Percentiles rank a stretch among this genome's conserved stretches.
Conservation (phyloP, 768 basidiomycete species). For the Hypholoma fasciculare region DNA sequence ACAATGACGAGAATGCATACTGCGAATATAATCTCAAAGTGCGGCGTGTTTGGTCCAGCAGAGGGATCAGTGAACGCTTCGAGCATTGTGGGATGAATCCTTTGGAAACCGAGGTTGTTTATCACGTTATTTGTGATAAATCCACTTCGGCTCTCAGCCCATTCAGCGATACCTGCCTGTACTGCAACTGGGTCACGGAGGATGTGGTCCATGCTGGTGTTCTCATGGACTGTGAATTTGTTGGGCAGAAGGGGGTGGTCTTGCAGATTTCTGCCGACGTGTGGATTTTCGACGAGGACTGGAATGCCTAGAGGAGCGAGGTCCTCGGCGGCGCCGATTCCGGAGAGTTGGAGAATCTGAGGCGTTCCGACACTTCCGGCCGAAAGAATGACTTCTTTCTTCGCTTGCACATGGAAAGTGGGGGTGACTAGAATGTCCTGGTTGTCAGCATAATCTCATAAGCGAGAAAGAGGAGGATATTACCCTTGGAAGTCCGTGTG, state of each 20-base stretch:
- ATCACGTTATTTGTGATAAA: conserved; percentile 25
- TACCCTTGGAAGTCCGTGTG: neutral
- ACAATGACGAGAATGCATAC: conserved; percentile 14
- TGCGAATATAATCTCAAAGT: conserved; percentile 29
- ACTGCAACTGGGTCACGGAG: conserved; percentile 19
- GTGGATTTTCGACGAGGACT: conserved; percentile 35
- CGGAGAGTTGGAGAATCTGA: conserved; percentile 38
- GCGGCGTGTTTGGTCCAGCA: conserved; percentile 27
- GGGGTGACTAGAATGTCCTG: neutral
- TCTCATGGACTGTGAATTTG: conserved; percentile 23
- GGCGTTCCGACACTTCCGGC: conserved; percentile 36
- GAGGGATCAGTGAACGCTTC: conserved; percentile 25
- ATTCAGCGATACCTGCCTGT: conserved; percentile 21
- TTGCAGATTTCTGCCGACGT: conserved; percentile 48
- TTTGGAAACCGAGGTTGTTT: conserved; percentile 29
- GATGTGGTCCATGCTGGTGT: conserved; percentile 24
- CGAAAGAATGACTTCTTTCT: conserved; percentile 34
- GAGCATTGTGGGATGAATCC: conserved; percentile 28
- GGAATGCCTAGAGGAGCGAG: conserved; percentile 36
- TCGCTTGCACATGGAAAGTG: conserved; percentile 16
- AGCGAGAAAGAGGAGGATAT: neutral
- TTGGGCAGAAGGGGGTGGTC: conserved; percentile 33
- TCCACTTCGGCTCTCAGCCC: conserved; percentile 25
- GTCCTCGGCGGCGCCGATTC: conserved; percentile 38
- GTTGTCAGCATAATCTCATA: neutral